These are phyloP conservation scores for Isabelozyma rhagii DNA, from an alignment of 805 yeast genomes.

Conservation along the genomic window DNA sequence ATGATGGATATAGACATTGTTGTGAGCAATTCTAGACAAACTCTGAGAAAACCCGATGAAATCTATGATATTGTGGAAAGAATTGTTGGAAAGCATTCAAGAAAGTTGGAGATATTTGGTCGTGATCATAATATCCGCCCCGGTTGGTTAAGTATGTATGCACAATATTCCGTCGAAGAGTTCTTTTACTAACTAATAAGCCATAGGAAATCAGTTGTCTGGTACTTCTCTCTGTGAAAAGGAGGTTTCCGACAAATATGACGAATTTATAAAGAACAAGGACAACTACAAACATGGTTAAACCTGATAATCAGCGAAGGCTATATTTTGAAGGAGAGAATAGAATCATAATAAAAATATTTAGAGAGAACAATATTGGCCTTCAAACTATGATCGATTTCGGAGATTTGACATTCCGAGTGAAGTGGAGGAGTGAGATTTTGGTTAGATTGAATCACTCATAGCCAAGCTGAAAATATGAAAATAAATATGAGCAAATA, in stretches of 20 bases:
- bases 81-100: conserved; percentile 69
- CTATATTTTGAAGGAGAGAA: not conserved
- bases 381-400: too few species aligned
- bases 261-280: conserved; percentile 10
- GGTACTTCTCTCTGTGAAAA: conserved; percentile 58
- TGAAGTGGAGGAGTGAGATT: too few species aligned
- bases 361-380: not conserved
- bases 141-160: conserved; percentile 72
- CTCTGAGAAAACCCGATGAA: conserved; percentile 90
- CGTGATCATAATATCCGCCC: conserved; percentile 80
- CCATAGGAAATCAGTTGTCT: conserved; percentile 75
- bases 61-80: conserved; percentile 81
- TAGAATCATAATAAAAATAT: not conserved
- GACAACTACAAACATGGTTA: not conserved
- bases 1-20: conserved; percentile 71
- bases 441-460: too few species aligned
- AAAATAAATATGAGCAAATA: too few species aligned
- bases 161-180: not conserved
- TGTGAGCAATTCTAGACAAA: conserved; percentile 82
- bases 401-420: too few species aligned
- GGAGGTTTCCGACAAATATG: conserved; percentile 48
- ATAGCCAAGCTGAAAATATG: too few species aligned
- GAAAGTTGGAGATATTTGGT: conserved; percentile 88
- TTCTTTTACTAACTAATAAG: conserved; percentile 10
- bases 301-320: not conserved